phyloP scores from a whole-genome alignment of 2,329 filamentous ascomycete species.

The Aspergillus niger region DNA sequence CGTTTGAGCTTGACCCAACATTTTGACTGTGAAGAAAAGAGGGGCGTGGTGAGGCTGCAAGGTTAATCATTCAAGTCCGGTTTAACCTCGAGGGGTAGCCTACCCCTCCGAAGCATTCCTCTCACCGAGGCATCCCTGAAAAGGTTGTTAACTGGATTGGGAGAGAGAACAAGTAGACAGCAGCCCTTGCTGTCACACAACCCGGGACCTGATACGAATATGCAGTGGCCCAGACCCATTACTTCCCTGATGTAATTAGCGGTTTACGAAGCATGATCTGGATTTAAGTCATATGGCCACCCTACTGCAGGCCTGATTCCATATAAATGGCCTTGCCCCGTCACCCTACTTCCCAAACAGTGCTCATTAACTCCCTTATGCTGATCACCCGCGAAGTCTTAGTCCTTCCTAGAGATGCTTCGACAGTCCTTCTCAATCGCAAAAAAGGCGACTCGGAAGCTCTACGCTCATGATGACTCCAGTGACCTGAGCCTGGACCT shows the following conservation, averaged over 20 bases:
- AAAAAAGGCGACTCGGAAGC: not conserved
- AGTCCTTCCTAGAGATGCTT: slow-evolving; percentile 3
- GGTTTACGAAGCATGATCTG: slow-evolving; percentile 1
- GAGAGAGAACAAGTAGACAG: slow-evolving; percentile 3
- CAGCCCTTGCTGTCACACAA: slow-evolving; percentile 12
- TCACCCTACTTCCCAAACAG: not conserved
- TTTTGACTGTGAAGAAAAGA: not conserved
- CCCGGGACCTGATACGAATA: slow-evolving; percentile 4
- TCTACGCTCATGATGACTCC: not conserved
- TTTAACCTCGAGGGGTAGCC: not conserved
- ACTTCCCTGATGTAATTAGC: slow-evolving; percentile 7
- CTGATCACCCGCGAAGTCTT: not conserved
- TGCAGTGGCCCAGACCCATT: not conserved
- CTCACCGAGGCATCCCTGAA: not conserved
- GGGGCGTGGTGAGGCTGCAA: not conserved
- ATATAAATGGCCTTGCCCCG: slow-evolving; percentile 1
- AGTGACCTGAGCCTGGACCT: slow-evolving; percentile 10
- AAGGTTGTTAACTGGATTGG: not conserved
- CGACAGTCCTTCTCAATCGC: not conserved
- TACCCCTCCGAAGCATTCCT: not conserved
- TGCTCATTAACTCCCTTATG: not conserved
- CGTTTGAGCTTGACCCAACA: not conserved
- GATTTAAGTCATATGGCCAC: slow-evolving; percentile 8
- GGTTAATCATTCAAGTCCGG: not conserved
- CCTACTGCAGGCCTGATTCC: not conserved